These are phyloP conservation scores for Hypomyces rosellus DNA, from an alignment of 2,329 filamentous ascomycete genomes.

Conservation along the genomic window DNA sequence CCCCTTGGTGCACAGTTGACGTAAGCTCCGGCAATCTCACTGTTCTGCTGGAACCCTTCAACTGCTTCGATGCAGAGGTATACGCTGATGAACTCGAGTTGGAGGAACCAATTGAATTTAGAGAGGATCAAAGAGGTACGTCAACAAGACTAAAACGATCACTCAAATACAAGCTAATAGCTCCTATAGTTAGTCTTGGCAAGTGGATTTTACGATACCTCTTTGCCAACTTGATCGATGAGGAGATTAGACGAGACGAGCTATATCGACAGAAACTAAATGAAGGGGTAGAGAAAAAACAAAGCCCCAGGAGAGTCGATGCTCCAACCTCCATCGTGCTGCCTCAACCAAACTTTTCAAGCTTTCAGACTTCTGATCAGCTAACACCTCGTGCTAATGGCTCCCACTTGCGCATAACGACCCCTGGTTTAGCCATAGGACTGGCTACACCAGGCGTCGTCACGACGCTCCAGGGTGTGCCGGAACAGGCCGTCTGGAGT, in stretches of 20 bases:
- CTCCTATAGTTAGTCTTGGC: slow-evolving; percentile 71
- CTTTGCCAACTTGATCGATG: slow-evolving; percentile 82
- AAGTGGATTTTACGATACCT: slow-evolving; percentile 95
- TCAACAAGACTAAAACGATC: slow-evolving; percentile 6
- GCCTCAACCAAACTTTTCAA: slow-evolving; percentile 26
- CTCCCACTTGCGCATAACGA: slow-evolving; percentile 53
- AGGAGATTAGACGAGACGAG: slow-evolving; percentile 80
- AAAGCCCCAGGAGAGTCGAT: slow-evolving; percentile 47
- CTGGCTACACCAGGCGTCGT: slow-evolving; percentile 58
- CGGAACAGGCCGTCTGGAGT: slow-evolving; percentile 39
- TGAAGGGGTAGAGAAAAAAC: slow-evolving; percentile 52
- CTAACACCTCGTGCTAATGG: slow-evolving; percentile 61
- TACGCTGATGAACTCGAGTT: slow-evolving; percentile 85
- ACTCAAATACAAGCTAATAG: slow-evolving; percentile 18
- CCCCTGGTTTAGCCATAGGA: slow-evolving; percentile 73
- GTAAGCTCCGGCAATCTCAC: slow-evolving; percentile 87
- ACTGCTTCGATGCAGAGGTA: slow-evolving; percentile 95
- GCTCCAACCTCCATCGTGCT: slow-evolving; percentile 54
- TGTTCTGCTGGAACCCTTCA: slow-evolving; percentile 86
- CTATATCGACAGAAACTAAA: slow-evolving; percentile 63
- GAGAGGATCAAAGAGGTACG: slow-evolving; percentile 89
- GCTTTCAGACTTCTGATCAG: slow-evolving; percentile 37
- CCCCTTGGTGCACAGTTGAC: slow-evolving; percentile 94
- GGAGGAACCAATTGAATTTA: slow-evolving; percentile 69
- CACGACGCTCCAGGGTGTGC: slow-evolving; percentile 38